Base-by-base conservation (phyloP, 257 asterid genomes). In the Nicotiana knightiana region DNA sequence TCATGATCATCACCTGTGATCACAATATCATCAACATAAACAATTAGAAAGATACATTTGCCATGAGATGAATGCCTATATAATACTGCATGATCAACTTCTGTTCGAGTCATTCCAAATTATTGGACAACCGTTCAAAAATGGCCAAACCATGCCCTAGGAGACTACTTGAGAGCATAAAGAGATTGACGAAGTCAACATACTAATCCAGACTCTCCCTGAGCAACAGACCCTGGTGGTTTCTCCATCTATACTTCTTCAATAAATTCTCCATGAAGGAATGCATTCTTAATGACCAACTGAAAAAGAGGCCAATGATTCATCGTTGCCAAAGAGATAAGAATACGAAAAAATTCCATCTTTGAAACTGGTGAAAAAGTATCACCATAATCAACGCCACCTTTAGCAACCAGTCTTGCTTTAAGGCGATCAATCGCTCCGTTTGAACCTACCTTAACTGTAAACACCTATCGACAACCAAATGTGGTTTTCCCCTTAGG, bases 1-100 rank as follows among this genome's bases (percentile, higher is more conserved):
- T 28, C 30, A 28, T 28, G 30, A 28, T 28, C 65, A 28, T 51
- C 28, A 7, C 84, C 2, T 3, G 67, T 32, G 53, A 83, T 77
- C n/a, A 83, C 17, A 51, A 64, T 80, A 58, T 73, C 71, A 33
- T 84, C 84, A 7, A 62, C 71, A 46, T 62, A 73, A 12, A 73
- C 63, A 2, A 76, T 7, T 39, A 53, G 48, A 12, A 37, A 4
- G 32, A 10, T 12, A 1, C 37, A 15, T 10, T 48, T 18, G 5
- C 48, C 48, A 1, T 3, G 6, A 33, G 71, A 16, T 13, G 57
- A 81, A 54, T 48, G 67, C 11, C 2, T 33, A 12, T 81, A 21
- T 59, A 81, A 68, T 0, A 67, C 17, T 1, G 70, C 55, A 67
- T 67, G 80, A n/a, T 33, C n/a, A 55, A 15, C 18, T 17, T 54